phyloP scores from a whole-genome alignment of 352 stramenopile species.

The Globisporangium nodosum region DNA sequence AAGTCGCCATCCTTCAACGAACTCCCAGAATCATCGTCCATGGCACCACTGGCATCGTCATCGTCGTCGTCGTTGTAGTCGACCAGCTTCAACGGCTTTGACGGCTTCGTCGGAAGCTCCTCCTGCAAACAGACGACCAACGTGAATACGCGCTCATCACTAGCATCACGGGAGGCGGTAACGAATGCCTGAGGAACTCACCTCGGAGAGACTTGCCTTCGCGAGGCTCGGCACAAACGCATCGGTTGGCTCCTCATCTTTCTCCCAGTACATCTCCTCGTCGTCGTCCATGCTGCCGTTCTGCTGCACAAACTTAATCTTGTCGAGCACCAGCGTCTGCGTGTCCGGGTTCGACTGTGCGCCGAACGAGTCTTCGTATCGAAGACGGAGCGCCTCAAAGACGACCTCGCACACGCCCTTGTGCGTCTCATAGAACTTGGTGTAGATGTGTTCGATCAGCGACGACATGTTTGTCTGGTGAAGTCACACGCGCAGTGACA shows the following conservation, averaged over 20 bases:
- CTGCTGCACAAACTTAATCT: slow-evolving; percentile 50
- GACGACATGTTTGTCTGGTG: slow-evolving; percentile 55
- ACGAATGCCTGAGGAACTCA: slow-evolving; percentile 11
- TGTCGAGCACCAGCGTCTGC: slow-evolving; percentile 21
- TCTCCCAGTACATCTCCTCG: slow-evolving; percentile 78
- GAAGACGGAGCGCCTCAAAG: slow-evolving; percentile 61
- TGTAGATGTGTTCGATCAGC: slow-evolving; percentile 73
- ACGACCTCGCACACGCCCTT: slow-evolving; percentile 65
- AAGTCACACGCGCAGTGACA: neutral
- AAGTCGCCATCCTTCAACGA: slow-evolving; percentile 32
- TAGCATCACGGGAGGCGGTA: neutral
- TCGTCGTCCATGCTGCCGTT: slow-evolving; percentile 57
- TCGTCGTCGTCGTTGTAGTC: slow-evolving; percentile 73
- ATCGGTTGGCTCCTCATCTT: slow-evolving; percentile 44
- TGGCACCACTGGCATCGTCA: slow-evolving; percentile 24
- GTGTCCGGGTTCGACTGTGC: slow-evolving; percentile 14
- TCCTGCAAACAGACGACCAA: slow-evolving; percentile 19
- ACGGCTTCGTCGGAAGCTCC: slow-evolving; percentile 34
- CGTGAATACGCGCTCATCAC: neutral
- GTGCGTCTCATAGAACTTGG: slow-evolving; percentile 72
- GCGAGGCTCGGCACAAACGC: slow-evolving; percentile 25
- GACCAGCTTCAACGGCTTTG: slow-evolving; percentile 72
- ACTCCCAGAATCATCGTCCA: slow-evolving; percentile 29
- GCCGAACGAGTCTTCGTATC: slow-evolving; percentile 48
- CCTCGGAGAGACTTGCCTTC: slow-evolving; percentile 46